phyloP scores from a whole-genome alignment of 148 eudicot genomes.

The Vaccinium corymbosum region DNA sequence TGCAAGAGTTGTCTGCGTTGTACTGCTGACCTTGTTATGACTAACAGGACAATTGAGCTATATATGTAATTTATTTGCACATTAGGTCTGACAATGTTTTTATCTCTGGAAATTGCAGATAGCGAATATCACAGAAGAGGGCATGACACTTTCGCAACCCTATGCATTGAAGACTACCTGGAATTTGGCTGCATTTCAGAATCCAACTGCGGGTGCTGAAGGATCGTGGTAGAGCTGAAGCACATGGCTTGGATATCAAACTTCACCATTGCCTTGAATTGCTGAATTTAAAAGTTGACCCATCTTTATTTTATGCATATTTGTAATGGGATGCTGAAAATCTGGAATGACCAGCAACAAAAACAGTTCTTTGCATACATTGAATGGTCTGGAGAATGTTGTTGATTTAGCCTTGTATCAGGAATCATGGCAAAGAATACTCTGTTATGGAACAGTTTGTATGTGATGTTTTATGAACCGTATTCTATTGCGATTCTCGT shows the following conservation, averaged over 20 bases:
- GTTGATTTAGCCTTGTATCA: neutral
- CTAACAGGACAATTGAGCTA: neutral
- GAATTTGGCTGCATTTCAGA: constrained; percentile 66
- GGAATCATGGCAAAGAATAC: neutral
- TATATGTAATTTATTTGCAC: neutral
- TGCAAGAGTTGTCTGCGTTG: neutral
- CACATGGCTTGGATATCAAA: neutral
- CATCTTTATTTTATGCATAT: constrained; percentile 2
- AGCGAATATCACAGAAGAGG: constrained; percentile 81
- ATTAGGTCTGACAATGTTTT: neutral
- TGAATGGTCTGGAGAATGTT: neutral
- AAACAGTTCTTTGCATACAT: neutral
- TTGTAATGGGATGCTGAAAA: neutral
- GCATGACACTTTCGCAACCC: constrained; percentile 57
- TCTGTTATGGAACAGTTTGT: neutral
- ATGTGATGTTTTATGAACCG: neutral
- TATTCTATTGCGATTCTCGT: neutral
- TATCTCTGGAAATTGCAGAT: constrained; percentile 43
- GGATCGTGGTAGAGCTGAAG: constrained; percentile 69
- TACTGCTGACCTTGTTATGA: neutral
- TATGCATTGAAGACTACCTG: constrained; percentile 78
- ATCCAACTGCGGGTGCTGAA: constrained; percentile 73
- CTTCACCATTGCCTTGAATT: neutral
- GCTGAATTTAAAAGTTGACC: neutral
- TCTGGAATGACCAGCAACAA: neutral